phyloP scores from a whole-genome alignment of 140 eudicot genomes.

The Oenanthe javanica region DNA sequence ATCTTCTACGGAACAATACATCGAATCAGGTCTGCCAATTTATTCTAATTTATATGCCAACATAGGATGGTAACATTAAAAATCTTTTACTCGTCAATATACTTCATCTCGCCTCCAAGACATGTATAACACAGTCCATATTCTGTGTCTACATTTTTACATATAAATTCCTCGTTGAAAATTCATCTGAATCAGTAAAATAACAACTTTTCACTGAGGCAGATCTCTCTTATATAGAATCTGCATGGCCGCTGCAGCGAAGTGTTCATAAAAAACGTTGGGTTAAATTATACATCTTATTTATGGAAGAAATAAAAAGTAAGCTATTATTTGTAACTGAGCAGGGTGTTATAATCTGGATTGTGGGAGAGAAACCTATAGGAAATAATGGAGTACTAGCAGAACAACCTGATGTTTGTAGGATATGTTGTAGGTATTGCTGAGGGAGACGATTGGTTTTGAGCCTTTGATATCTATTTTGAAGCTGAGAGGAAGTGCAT shows the following conservation, averaged over 20 bases:
- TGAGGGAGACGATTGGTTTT: conserved; percentile 89
- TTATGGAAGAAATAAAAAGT: not conserved
- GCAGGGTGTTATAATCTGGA: not conserved
- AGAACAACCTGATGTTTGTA: conserved; percentile 6
- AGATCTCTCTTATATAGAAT: not conserved
- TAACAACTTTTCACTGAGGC: not conserved
- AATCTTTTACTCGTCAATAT: not conserved
- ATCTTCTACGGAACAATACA: conserved; percentile 61
- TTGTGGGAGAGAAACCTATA: not conserved
- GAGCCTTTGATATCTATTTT: conserved; percentile 73
- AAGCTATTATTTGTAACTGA: not conserved
- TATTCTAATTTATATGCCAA: not conserved
- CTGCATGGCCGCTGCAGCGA: not conserved
- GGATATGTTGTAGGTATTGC: conserved; percentile 50
- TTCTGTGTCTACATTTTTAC: not conserved
- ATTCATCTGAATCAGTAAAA: not conserved
- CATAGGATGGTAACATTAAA: not conserved
- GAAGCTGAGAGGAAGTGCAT: conserved; percentile 78
- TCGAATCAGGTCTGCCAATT: conserved; percentile 71
- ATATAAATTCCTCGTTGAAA: not conserved
- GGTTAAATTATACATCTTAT: not conserved
- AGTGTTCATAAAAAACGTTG: not conserved
- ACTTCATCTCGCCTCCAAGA: not conserved
- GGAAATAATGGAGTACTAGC: not conserved
- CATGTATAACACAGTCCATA: not conserved